These are phyloP conservation scores for Zygosaccharomyces kombuchaensis DNA, from an alignment of 805 yeast species.

Conservation along the genomic window DNA sequence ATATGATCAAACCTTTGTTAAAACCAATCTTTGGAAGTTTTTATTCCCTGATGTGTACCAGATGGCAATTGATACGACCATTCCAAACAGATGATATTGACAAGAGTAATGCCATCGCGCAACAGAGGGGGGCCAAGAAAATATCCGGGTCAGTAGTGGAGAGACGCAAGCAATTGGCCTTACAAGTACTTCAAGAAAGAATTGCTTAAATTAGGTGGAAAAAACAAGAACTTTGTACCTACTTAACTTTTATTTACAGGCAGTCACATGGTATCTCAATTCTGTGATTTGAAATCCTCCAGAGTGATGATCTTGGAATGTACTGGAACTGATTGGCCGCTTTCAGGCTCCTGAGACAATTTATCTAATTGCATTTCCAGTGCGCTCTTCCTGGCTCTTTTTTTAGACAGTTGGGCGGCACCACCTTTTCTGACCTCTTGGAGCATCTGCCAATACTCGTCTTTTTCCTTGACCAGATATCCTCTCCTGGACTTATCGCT, in stretches of 20 bases:
- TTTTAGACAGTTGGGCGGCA: conserved; percentile 17
- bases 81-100: conserved; percentile 68
- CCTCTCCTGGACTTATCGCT: conserved; percentile 71
- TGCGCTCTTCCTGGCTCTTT: conserved; percentile 33
- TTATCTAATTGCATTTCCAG: conserved; percentile 33
- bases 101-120: conserved; percentile 67
- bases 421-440: conserved; percentile 22
- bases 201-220: conserved; percentile 24
- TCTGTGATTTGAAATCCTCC: conserved; percentile 11
- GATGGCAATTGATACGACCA: conserved; percentile 50
- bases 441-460: conserved; percentile 27
- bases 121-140: conserved; percentile 44
- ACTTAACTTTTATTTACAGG: conserved; percentile 6
- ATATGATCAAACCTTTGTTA: conserved; percentile 46
- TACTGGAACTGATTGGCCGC: conserved; percentile 13
- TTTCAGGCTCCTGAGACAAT: conserved; percentile 36
- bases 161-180: conserved; percentile 71
- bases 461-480: conserved; percentile 49
- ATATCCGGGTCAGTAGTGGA: conserved; percentile 47
- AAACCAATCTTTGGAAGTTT: conserved; percentile 45
- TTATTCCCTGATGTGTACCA: conserved; percentile 37
- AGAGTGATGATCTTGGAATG: conserved; percentile 18
- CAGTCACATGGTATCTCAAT: neutral
- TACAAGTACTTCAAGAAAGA: conserved; percentile 69
- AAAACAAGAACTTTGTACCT: neutral